Evolutionary conservation across 768 basidiomycete genomes (phyloP).

Genomic region (Gloeopeniophorella convolvens): DNA sequence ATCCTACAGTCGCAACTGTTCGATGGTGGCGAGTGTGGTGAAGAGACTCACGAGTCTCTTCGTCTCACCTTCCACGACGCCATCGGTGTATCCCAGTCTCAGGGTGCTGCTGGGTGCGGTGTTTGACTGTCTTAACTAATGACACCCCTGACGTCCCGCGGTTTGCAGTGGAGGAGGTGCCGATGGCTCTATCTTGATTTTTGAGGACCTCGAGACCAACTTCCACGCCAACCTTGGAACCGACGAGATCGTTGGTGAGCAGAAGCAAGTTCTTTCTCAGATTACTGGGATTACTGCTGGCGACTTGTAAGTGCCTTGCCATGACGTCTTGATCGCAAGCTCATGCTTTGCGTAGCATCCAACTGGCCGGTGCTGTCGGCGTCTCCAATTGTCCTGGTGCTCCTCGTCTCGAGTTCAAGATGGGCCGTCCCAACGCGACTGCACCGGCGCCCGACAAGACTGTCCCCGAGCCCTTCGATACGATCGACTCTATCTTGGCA

Average conservation of each 20-base stretch:
- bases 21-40: slow-evolving; percentile 27
- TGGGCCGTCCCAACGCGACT: slow-evolving; percentile 31
- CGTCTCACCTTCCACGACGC: slow-evolving; percentile 28
- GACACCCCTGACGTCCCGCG: background rate
- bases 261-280: slow-evolving; percentile 31
- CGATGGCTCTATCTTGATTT: slow-evolving; percentile 45
- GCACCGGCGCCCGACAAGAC: slow-evolving; percentile 27
- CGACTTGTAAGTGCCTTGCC: slow-evolving; percentile 38
- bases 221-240: slow-evolving; percentile 39
- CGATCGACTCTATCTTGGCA: slow-evolving; percentile 23
- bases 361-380: slow-evolving; percentile 32
- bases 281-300: slow-evolving; percentile 34
- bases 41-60: slow-evolving; percentile 27
- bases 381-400: slow-evolving; percentile 35
- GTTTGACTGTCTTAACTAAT: background rate
- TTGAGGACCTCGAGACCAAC: slow-evolving; percentile 35
- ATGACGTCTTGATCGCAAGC: background rate
- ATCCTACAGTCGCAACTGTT: slow-evolving; percentile 28
- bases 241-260: slow-evolving; percentile 35
- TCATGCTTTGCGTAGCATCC: slow-evolving; percentile 23
- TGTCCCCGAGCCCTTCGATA: slow-evolving; percentile 30
- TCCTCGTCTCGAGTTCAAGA: slow-evolving; percentile 33
- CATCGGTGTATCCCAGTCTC: slow-evolving; percentile 16
- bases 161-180: slow-evolving; percentile 27
- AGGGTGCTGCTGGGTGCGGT: slow-evolving; percentile 16